Percentiles rank a stretch among this genome's conserved stretches.
Evolutionary conservation across 2,329 filamentous ascomycete genomes (phyloP).

Genomic region (Diplodia intermedia): DNA sequence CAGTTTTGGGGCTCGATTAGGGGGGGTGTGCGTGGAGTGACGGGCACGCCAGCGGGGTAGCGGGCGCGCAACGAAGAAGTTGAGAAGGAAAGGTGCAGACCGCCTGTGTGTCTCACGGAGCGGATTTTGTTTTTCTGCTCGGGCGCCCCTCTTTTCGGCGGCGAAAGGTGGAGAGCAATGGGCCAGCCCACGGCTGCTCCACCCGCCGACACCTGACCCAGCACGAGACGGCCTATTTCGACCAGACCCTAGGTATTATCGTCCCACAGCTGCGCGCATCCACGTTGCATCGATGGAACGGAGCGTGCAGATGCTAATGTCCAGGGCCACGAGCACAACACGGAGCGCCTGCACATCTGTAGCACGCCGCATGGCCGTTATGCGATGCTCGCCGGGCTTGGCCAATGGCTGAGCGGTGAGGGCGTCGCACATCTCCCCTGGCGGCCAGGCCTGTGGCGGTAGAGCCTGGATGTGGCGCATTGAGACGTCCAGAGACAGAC

Average conservation of each 20-base stretch:
- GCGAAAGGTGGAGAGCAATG: slow-evolving; percentile 1
- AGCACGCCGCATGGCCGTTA: slow-evolving; percentile 8
- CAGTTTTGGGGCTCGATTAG: background rate
- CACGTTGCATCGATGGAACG: slow-evolving; percentile 3
- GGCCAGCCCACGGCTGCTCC: background rate
- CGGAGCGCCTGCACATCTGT: background rate
- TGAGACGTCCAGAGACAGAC: slow-evolving; percentile 14
- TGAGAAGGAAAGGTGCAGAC: background rate
- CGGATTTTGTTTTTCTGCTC: background rate
- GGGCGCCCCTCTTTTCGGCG: background rate
- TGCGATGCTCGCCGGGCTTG: slow-evolving; percentile 2
- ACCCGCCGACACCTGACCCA: background rate
- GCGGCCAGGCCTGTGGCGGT: slow-evolving; percentile 11
- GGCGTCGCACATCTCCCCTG: background rate
- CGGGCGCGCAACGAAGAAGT: background rate
- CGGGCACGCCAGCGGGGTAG: slow-evolving; percentile 10
- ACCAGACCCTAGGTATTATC: slow-evolving; percentile 12
- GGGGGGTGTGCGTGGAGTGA: slow-evolving; percentile 10
- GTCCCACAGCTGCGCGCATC: slow-evolving; percentile 14
- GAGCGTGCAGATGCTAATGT: slow-evolving; percentile 2
- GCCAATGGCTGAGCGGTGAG: slow-evolving; percentile 1
- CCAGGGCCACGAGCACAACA: slow-evolving; percentile 18
- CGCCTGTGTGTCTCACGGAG: background rate
- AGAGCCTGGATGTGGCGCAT: background rate
- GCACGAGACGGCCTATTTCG: background rate